phyloP scores from a whole-genome alignment of 768 basidiomycete species.

The Fistulinella prunicolor region DNA sequence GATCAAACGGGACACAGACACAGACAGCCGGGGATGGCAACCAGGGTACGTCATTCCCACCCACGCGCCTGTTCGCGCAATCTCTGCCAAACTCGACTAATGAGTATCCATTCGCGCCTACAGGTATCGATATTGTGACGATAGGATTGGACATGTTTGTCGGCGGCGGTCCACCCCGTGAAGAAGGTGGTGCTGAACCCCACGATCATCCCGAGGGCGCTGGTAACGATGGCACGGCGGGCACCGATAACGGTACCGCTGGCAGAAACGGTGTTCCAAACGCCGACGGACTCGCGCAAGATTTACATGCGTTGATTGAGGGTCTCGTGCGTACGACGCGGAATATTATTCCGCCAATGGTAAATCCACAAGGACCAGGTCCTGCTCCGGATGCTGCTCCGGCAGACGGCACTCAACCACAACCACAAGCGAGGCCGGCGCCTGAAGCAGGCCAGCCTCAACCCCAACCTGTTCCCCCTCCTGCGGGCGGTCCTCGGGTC shows the following conservation, averaged over 20 bases:
- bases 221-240: background rate
- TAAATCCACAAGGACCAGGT: constrained; percentile 12
- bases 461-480: constrained; percentile 3
- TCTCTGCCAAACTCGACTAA: constrained; percentile 21
- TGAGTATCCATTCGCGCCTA: constrained; percentile 4
- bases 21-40: constrained; percentile 14
- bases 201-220: constrained; percentile 8
- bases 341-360: constrained; percentile 23
- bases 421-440: constrained; percentile 6
- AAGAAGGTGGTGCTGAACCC: constrained; percentile 7
- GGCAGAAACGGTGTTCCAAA: constrained; percentile 17
- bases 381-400: constrained; percentile 1
- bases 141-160: constrained; percentile 43
- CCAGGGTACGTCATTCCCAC: constrained; percentile 15
- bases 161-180: constrained; percentile 17
- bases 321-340: constrained; percentile 25
- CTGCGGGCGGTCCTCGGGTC: constrained; percentile 10
- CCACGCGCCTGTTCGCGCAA: constrained; percentile 5
- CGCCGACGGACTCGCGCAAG: constrained; percentile 19
- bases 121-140: constrained; percentile 31
- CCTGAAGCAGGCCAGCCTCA: constrained; percentile 9
- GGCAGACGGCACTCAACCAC: constrained; percentile 3
- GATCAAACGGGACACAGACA: constrained; percentile 7
- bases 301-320: constrained; percentile 27
- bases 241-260: constrained; percentile 4